phyloP scores from a whole-genome alignment of 768 basidiomycete species.

The Trametes gibbosa region DNA sequence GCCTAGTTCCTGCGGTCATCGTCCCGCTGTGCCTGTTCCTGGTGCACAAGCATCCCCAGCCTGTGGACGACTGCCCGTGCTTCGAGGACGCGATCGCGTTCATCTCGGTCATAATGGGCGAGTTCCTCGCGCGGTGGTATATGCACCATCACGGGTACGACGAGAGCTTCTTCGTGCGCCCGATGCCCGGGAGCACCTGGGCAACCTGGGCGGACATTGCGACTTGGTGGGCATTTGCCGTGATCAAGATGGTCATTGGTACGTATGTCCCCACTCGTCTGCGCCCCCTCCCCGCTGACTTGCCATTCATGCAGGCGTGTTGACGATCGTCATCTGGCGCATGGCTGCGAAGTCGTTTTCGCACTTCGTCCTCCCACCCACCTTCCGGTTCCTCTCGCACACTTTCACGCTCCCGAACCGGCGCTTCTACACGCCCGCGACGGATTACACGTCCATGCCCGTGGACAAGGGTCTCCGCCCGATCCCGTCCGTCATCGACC shows the following conservation, averaged over 20 bases:
- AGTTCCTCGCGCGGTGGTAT: conserved; percentile 66
- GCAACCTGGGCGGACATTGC: conserved; percentile 33
- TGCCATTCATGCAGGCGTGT: conserved; percentile 49
- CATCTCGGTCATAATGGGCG: conserved; percentile 80
- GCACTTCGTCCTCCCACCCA: conserved; percentile 75
- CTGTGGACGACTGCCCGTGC: conserved; percentile 95
- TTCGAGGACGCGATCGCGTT: conserved; percentile 97
- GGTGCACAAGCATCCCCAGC: conserved; percentile 90
- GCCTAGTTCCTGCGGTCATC: conserved; percentile 54
- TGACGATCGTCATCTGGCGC: conserved; percentile 84
- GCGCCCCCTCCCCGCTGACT: not conserved
- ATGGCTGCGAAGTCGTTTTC: conserved; percentile 76
- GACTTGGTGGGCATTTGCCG: conserved; percentile 38
- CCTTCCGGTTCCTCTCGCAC: conserved; percentile 72
- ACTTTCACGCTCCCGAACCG: conserved; percentile 75
- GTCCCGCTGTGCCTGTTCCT: conserved; percentile 65
- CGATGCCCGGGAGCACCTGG: conserved; percentile 61
- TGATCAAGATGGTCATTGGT: conserved; percentile 44
- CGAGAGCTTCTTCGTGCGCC: conserved; percentile 28
- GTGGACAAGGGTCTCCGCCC: conserved; percentile 60
- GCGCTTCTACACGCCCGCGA: conserved; percentile 87
- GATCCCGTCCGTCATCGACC: conserved; percentile 84
- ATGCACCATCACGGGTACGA: conserved; percentile 41
- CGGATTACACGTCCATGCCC: conserved; percentile 76
- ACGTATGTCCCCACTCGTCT: conserved; percentile 10